Evolutionary conservation across 2,329 filamentous ascomycete species (phyloP).

Genomic region (Diaporthe sp.): DNA sequence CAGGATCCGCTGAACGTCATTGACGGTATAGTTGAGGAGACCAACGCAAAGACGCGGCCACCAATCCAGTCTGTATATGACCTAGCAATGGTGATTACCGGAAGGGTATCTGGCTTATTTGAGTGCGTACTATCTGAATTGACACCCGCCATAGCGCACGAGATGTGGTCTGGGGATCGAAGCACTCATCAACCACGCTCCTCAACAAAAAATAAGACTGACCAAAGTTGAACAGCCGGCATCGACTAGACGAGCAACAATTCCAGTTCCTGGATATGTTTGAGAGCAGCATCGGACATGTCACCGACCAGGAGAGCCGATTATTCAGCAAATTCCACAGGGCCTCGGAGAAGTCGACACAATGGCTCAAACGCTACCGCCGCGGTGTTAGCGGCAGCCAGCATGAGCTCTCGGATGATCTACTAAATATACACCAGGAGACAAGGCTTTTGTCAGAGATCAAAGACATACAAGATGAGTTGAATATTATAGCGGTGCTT

Average conservation of each 20-base stretch:
- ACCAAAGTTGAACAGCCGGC: conserved; percentile 50
- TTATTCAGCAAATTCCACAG: conserved; percentile 72
- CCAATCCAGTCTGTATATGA: conserved; percentile 73
- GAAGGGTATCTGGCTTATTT: conserved; percentile 71
- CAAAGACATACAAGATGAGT: conserved; percentile 77
- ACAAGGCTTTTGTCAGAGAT: conserved; percentile 73
- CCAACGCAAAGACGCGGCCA: conserved; percentile 73
- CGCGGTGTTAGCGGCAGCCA: conserved; percentile 35
- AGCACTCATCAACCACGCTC: too few relatives aligned
- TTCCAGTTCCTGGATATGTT: conserved; percentile 79
- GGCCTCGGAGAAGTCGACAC: conserved; percentile 68
- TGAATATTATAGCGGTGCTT: conserved; percentile 71
- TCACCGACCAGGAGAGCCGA: conserved; percentile 67
- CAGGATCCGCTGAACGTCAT: conserved; percentile 75
- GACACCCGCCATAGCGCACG: too few relatives aligned
- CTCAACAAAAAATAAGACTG: background rate
- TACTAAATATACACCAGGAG: conserved; percentile 72
- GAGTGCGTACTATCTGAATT: conserved; percentile 50
- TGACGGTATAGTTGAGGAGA: conserved; percentile 74
- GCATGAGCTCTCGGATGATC: conserved; percentile 63
- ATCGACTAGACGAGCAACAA: conserved; percentile 69
- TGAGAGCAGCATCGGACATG: conserved; percentile 70
- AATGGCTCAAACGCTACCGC: conserved; percentile 63
- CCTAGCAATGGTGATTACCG: conserved; percentile 72
- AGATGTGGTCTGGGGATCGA: background rate